Base-by-base conservation (phyloP, 192 early-diverging fungal genomes). In the Paraglomus brasilianum region DNA sequence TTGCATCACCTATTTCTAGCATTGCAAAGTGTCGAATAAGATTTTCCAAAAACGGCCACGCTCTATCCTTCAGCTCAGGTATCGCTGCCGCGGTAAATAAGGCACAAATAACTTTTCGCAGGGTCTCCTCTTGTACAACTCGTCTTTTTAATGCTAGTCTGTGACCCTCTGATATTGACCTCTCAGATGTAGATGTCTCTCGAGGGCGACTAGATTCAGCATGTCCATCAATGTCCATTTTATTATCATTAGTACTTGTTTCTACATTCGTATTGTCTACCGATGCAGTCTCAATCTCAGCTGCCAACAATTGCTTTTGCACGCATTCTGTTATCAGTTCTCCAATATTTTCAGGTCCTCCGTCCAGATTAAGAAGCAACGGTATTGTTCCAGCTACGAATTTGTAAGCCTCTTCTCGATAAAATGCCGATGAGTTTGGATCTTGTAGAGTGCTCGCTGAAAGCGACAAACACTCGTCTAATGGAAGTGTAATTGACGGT, bases 1-100 rank as follows among this genome's bases (percentile, higher is more conserved):
- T 58, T 0, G 82, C 80, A 60, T 95, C 93, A 15, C 82, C 83
- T 39, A 92, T 78, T 64, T 85, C 78, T 24, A 95, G 74, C 38
- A 93, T 63, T 8, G 88, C 86, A 82, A 95, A 92, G 67, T 95
- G 90, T 10, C 85, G 80, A 52, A 87, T 85, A 15, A 93, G 49
- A 61, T 86, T 78, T 53, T 88, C 79, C 21, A 93, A 78, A 52
- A 90, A 80, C 1, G 76, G 72, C 82, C 80, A 84, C 0, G 90
- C 87, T 45, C 88, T 81, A 1, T 83, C 86, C 22, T 82, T 73
- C 9, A 92, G 73, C 11, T 82, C 82, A 13, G 84, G 80, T 63
- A 87, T 74, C 8, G 82, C 79, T 0, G 86, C 79, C 1, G 89
- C 88, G 30, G 78, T 81, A 73, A 94, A 91, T 38, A 93, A 59